phyloP scores from a whole-genome alignment of 306 rosid species.

The Cyclanthera cordifolia region DNA sequence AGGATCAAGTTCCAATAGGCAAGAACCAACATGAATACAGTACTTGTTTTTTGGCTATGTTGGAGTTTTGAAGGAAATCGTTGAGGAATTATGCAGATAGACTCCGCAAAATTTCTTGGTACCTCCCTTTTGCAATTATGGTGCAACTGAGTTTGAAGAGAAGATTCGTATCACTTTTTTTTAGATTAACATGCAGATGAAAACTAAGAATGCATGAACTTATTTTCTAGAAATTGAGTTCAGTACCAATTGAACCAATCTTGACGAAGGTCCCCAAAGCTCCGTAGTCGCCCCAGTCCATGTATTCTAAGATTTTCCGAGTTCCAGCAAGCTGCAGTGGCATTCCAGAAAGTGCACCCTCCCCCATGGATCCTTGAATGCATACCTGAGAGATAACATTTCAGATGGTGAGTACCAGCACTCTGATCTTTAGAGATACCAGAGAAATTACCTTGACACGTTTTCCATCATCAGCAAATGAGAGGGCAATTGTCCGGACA shows the following conservation, averaged over 20 bases:
- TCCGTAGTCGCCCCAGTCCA: constrained; percentile 98
- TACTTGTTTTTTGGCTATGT: neutral
- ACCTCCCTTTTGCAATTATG: neutral
- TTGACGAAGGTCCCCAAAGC: constrained; percentile 76
- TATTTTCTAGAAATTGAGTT: neutral
- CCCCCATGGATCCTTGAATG: constrained; percentile 98
- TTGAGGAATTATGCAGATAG: neutral
- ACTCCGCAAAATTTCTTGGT: neutral
- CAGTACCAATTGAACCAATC: constrained; percentile 79
- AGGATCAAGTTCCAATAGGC: neutral
- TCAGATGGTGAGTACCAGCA: neutral
- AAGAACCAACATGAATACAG: neutral
- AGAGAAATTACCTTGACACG: constrained; percentile 55
- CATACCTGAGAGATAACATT: constrained; percentile 50
- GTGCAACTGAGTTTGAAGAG: neutral
- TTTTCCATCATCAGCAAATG: constrained; percentile 90
- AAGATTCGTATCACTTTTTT: neutral
- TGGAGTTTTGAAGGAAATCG: neutral
- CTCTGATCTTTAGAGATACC: neutral
- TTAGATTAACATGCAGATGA: neutral
- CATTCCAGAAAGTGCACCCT: constrained; percentile 95
- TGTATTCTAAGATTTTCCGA: constrained; percentile 73
- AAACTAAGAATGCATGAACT: constrained; percentile 9
- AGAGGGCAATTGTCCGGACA: constrained; percentile 71
- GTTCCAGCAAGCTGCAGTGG: constrained; percentile 95